Base-by-base conservation (phyloP, 495 filamentous ascomycete genomes). In the Staphylotrichum tortipilum region DNA sequence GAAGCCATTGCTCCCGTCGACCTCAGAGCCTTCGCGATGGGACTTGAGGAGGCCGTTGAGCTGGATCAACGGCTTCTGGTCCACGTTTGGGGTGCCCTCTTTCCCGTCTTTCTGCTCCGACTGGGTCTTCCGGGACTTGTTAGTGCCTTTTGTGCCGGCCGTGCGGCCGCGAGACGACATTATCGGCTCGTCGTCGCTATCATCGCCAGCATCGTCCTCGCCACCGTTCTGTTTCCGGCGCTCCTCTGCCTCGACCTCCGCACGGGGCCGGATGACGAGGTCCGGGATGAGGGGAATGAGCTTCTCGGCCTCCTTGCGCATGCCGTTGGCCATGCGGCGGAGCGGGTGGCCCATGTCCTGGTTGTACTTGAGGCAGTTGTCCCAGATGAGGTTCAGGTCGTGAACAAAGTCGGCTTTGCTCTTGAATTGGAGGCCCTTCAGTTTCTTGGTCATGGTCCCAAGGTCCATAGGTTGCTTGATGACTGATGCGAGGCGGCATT, bases 401-500 rank as follows among this genome's bases (percentile, higher is more conserved):
- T 83, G 80, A 28, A 96, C 88, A 55, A 98, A 98, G 11, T 98
- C 92, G 46, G 85, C 75, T 72, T 98, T 98, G 39, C 89, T 95
- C 64, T 86, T 91, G 74, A 95, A 98, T 18, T 77, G 76, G 11
- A 92, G 65, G 3, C 77, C 72, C 64, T 95, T 95, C 28, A 99
- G 80, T 70, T 96, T 97, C 72, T 99, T 99, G 30, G 92, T 91
- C 86, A 99, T 96, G 29, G 82, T 84, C 33, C 94, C 92, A 36
- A 99, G 80, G 65, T 99, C 92, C 92, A 99, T 99, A 0, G 92
- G 94, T 24, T 90, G 82, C 69, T 92, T 95, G 71, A 97, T 96
- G 53, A 97, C 84, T 92, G 62, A n/a, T n/a, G n/a, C n/a, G n/a
- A n/a, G n/a, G n/a, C 15, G 31, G 31, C 10, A 14, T 18, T 15